Evolutionary conservation across 2,329 filamentous ascomycete genomes (phyloP).

Genomic region (Colletotrichum chrysophilum): DNA sequence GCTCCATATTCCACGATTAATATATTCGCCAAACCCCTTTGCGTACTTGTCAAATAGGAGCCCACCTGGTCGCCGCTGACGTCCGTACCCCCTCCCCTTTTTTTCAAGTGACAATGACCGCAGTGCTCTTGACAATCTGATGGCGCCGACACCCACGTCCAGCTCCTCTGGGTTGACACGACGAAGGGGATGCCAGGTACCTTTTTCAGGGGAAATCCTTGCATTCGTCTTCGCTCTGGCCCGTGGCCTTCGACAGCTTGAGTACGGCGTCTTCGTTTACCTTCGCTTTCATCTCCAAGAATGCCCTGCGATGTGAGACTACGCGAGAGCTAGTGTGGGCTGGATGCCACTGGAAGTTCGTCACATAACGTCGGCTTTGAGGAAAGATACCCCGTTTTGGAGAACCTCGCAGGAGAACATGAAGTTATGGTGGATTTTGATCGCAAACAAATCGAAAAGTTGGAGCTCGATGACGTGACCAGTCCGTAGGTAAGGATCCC

Average conservation of each 20-base stretch:
- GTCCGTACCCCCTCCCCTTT: not conserved
- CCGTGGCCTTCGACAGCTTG: not conserved
- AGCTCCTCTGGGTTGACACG: rapidly evolving
- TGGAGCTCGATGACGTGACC: not conserved
- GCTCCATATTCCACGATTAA: not conserved
- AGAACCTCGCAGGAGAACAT: rapidly evolving
- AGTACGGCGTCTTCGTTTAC: not conserved
- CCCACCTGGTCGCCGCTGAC: not conserved
- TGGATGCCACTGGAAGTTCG: not conserved
- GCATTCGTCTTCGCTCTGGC: not conserved
- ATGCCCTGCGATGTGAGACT: not conserved
- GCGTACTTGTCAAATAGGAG: not conserved
- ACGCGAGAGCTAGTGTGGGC: not conserved
- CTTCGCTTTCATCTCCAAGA: not conserved
- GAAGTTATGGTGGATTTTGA: not conserved
- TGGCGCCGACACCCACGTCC: not conserved
- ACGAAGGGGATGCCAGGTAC: not conserved
- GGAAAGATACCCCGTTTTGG: not conserved
- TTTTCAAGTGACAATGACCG: not conserved
- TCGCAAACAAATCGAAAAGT: not conserved
- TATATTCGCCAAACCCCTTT: not conserved
- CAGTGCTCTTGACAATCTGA: not conserved
- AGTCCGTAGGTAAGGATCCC: rapidly evolving
- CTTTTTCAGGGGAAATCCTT: not conserved
- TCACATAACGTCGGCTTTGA: not conserved